phyloP scores from a whole-genome alignment of 116 monocot genomes.

The Posidonia oceanica region DNA sequence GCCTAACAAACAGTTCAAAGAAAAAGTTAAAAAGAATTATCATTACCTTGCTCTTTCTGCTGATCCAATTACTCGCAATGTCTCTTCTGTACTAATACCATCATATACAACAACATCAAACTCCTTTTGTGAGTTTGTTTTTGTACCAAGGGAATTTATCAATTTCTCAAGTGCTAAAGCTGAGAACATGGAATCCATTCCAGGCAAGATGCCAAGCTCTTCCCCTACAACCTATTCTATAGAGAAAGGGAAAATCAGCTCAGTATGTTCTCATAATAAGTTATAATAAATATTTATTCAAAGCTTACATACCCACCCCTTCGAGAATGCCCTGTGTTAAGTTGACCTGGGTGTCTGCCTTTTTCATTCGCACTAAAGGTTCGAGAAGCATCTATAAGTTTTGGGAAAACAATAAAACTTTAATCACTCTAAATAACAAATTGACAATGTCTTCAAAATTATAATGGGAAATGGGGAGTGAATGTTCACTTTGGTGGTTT shows the following conservation, averaged over 20 bases:
- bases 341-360: slow-evolving; percentile 70
- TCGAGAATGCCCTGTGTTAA: slow-evolving; percentile 88
- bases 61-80: slow-evolving; percentile 64
- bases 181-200: slow-evolving; percentile 91
- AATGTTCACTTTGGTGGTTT: slow-evolving; percentile 67
- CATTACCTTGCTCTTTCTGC: slow-evolving; percentile 68
- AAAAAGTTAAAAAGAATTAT: background rate
- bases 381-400: slow-evolving; percentile 70
- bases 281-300: background rate
- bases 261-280: background rate
- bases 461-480: background rate
- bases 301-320: slow-evolving; percentile 53
- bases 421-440: background rate
- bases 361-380: slow-evolving; percentile 73
- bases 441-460: background rate
- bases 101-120: slow-evolving; percentile 83
- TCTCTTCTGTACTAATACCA: slow-evolving; percentile 74
- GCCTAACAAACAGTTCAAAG: background rate
- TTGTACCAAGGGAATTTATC: slow-evolving; percentile 20
- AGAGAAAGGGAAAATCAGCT: slow-evolving; percentile 1
- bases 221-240: slow-evolving; percentile 77
- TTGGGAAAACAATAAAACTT: background rate
- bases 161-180: slow-evolving; percentile 37
- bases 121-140: slow-evolving; percentile 18
- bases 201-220: slow-evolving; percentile 88